These are phyloP conservation scores for Gleditsia sinensis DNA, from an alignment of 306 rosid genomes.

Conservation along the genomic window DNA sequence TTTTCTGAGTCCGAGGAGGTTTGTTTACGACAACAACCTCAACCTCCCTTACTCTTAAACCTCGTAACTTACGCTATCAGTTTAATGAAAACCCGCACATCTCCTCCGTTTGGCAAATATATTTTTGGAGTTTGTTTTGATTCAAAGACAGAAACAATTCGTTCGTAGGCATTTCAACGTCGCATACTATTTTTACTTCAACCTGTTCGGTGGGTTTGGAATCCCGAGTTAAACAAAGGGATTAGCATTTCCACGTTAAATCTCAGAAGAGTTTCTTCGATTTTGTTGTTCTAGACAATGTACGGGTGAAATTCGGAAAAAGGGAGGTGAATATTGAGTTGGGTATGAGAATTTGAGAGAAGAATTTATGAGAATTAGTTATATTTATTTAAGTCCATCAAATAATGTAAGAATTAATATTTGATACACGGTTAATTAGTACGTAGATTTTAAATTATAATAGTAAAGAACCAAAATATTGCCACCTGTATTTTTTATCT, in stretches of 20 bases:
- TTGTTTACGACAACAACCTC: conserved; percentile 54
- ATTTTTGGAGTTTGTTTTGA: conserved; percentile 35
- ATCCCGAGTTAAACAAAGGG: not conserved
- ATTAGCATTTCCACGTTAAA: conserved; percentile 10
- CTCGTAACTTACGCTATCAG: conserved; percentile 48
- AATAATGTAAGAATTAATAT: too few relatives aligned
- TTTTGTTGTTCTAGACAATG: conserved; percentile 17
- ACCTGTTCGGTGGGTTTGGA: not conserved
- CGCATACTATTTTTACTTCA: not conserved
- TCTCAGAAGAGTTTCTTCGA: too few relatives aligned
- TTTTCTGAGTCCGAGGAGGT: conserved; percentile 36
- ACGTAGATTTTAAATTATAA: too few relatives aligned
- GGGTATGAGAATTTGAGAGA: conserved; percentile 34
- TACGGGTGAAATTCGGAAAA: conserved; percentile 35
- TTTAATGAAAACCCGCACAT: conserved; percentile 33
- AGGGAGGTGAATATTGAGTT: conserved; percentile 33
- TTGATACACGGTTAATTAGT: too few relatives aligned
- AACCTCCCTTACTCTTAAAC: conserved; percentile 42
- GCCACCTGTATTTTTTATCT: too few relatives aligned
- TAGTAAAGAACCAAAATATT: too few relatives aligned
- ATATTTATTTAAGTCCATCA: too few relatives aligned
- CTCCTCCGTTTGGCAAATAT: conserved; percentile 52
- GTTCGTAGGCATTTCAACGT: not conserved
- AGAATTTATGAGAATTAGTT: conserved; percentile 23
- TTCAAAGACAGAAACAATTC: conserved; percentile 22